These are phyloP conservation scores for Rhizoclosmatium sp. DNA, from an alignment of 192 early-diverging fungal species.

Conservation along the genomic window DNA sequence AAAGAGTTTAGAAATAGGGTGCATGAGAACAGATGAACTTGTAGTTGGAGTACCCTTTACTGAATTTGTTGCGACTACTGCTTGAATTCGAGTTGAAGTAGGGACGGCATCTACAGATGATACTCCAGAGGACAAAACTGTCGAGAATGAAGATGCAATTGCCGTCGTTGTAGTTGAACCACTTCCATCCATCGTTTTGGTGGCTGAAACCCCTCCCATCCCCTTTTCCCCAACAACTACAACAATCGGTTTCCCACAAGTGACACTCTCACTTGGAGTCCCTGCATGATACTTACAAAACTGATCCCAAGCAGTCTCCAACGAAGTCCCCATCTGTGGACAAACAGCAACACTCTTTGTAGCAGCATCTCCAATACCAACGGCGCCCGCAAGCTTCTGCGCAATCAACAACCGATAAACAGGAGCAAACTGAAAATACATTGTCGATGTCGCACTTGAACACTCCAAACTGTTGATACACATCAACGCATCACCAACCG, in stretches of 20 bases:
- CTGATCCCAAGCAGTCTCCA: slow-evolving; percentile 1
- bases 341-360: neutral
- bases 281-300: slow-evolving; percentile 19
- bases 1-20: no score
- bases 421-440: slow-evolving; percentile 15
- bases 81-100: neutral
- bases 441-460: neutral
- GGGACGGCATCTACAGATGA: neutral
- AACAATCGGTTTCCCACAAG: neutral
- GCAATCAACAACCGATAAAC: neutral
- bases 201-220: neutral
- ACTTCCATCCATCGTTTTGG: neutral
- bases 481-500: neutral
- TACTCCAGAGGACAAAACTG: neutral
- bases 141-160: neutral
- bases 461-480: slow-evolving; percentile 13
- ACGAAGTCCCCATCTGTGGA: slow-evolving; percentile 3
- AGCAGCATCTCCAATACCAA: neutral
- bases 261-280: slow-evolving; percentile 8
- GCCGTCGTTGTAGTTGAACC: neutral
- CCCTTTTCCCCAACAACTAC: neutral
- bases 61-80: neutral
- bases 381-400: neutral
- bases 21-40: no score
- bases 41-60: no score